Percentiles rank a stretch among this genome's conserved stretches.
Evolutionary conservation across 2,329 filamentous ascomycete genomes (phyloP).

Genomic region (Cladosporium sp.): DNA sequence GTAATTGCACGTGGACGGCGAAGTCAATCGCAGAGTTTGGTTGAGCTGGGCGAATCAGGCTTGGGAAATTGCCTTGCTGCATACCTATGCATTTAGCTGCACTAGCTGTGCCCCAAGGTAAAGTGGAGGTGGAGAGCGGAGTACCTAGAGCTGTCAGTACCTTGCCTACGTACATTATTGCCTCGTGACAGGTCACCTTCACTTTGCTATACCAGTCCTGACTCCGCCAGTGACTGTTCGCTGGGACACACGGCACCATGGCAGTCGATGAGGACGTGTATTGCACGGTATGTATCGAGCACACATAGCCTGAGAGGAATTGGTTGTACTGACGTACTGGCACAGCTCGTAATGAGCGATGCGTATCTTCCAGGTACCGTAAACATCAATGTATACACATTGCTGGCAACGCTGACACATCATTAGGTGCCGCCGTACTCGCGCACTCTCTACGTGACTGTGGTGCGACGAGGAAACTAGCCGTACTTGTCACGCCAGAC

Average conservation of each 20-base stretch:
- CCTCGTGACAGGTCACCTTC: neutral
- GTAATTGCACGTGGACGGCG: constrained; percentile 1
- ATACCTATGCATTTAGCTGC: neutral
- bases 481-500: constrained; percentile 77
- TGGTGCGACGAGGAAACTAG: constrained; percentile 79
- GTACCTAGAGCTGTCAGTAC: neutral
- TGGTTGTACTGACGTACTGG: constrained; percentile 10
- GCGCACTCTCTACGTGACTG: constrained; percentile 92
- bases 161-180: neutral
- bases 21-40: constrained; percentile 5
- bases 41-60: constrained; percentile 6
- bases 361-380: constrained; percentile 78
- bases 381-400: constrained; percentile 21
- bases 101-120: neutral
- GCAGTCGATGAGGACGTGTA: constrained; percentile 55
- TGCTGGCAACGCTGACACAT: constrained; percentile 16
- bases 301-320: neutral
- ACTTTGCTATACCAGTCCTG: neutral
- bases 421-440: constrained; percentile 79
- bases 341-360: constrained; percentile 85
- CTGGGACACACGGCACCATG: constrained; percentile 11
- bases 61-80: constrained; percentile 8
- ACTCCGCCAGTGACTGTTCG: neutral
- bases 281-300: constrained; percentile 53
- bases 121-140: neutral